Conservation (phyloP, 2,329 filamentous ascomycete species). For the Sporothrix inflata region DNA sequence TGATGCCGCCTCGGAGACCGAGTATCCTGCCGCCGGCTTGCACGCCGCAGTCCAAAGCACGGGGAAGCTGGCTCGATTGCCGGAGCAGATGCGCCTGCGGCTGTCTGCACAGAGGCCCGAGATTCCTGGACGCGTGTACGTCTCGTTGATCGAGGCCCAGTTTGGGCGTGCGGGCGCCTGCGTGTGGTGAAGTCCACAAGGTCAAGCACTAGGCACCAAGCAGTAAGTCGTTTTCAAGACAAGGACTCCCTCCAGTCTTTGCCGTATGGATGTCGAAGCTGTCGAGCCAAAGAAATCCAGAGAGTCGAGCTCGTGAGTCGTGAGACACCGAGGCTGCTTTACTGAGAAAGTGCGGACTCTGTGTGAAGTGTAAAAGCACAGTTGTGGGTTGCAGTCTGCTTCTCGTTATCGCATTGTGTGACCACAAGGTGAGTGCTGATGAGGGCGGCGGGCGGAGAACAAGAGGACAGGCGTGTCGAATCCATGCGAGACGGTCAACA, state of each 20-base stretch:
- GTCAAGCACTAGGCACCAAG: background rate
- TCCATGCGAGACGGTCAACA: background rate
- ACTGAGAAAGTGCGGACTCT: background rate
- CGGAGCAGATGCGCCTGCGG: background rate
- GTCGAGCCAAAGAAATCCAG: background rate
- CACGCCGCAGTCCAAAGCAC: background rate
- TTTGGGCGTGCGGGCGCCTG: background rate
- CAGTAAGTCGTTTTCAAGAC: background rate
- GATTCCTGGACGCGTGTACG: background rate
- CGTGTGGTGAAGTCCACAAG: background rate
- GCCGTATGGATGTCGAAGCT: background rate
- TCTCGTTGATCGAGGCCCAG: background rate
- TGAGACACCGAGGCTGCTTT: background rate
- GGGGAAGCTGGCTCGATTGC: background rate
- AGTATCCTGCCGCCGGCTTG: background rate
- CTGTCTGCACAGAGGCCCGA: background rate
- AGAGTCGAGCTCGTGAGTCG: background rate
- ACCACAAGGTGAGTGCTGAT: conserved; percentile 14
- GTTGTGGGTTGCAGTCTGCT: background rate
- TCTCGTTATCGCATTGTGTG: conserved; percentile 16
- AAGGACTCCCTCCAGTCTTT: background rate
- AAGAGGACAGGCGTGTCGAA: background rate
- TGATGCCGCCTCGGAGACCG: background rate
- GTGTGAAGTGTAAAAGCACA: background rate
- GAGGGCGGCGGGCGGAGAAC: background rate